Conservation (phyloP, 805 yeast genomes). For the Candida koratica region DNA sequence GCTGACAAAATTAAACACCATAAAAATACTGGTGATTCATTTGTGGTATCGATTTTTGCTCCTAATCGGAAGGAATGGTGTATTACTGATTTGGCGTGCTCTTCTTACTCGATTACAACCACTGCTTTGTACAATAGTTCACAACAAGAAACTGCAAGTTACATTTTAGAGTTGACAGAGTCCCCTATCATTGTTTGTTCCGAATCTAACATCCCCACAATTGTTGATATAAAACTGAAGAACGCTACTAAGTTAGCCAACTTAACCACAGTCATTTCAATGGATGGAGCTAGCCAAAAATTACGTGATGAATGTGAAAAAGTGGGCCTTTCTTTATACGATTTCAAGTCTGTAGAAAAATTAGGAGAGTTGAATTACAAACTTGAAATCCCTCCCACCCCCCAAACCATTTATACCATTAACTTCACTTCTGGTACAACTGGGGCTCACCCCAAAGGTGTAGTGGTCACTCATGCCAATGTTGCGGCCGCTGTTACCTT, state of each 20-base stretch:
- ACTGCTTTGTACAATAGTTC: constrained; percentile 34
- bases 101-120: constrained; percentile 39
- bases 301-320: constrained; percentile 20
- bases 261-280: constrained; percentile 34
- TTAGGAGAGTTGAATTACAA: constrained; percentile 30
- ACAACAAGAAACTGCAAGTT: constrained; percentile 56
- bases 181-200: constrained; percentile 47
- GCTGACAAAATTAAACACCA: constrained; percentile 21
- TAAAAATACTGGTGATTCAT: constrained; percentile 25
- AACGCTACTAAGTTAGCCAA: constrained; percentile 22
- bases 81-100: constrained; percentile 64
- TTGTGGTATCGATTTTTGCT: constrained; percentile 54
- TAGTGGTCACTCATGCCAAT: constrained; percentile 50
- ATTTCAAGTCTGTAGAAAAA: constrained; percentile 29
- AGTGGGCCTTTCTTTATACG: constrained; percentile 20
- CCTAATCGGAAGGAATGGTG: constrained; percentile 66
- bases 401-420: constrained; percentile 51
- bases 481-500: constrained; percentile 46
- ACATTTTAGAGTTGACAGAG: constrained; percentile 58
- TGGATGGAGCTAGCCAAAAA: constrained; percentile 28
- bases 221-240: constrained; percentile 27
- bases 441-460: constrained; percentile 67
- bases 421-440: constrained; percentile 77
- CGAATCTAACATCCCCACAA: constrained; percentile 26
- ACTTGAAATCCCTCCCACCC: constrained; percentile 43